These are phyloP conservation scores for Aspergillus fumigatiaffinis DNA, from an alignment of 2,329 filamentous ascomycete species.

Conservation along the genomic window DNA sequence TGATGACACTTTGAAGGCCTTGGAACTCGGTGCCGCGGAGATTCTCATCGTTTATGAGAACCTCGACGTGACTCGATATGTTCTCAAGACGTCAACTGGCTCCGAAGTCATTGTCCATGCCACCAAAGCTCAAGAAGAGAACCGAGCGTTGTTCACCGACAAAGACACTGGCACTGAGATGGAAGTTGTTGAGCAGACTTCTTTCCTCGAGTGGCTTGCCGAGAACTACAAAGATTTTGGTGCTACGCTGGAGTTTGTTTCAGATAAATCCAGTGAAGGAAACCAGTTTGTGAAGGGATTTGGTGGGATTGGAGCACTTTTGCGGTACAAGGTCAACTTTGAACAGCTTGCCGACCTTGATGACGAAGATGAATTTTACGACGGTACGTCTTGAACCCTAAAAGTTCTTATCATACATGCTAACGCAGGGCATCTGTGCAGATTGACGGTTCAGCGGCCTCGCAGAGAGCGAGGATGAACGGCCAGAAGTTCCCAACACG, in stretches of 20 bases:
- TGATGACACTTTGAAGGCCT: conserved; percentile 92
- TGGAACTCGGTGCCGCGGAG: conserved; percentile 93
- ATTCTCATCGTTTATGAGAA: conserved; percentile 96
- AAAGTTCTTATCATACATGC: not conserved
- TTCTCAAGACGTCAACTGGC: conserved; percentile 74
- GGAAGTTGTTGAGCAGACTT: conserved; percentile 81
- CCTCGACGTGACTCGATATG: conserved; percentile 88
- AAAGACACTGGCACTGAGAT: conserved; percentile 95
- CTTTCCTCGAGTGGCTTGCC: conserved; percentile 99
- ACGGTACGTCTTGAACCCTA: conserved; percentile 45
- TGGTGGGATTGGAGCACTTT: conserved; percentile 93
- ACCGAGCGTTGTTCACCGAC: conserved; percentile 86
- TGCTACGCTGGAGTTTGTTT: conserved; percentile 92
- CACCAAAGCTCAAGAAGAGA: conserved; percentile 76
- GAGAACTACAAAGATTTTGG: conserved; percentile 99
- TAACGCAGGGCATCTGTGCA: conserved; percentile 27
- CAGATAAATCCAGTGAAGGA: conserved; percentile 93
- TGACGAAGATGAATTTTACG: conserved; percentile 92
- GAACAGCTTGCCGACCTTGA: conserved; percentile 92
- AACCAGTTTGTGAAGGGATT: conserved; percentile 99
- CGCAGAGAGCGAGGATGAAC: conserved; percentile 80
- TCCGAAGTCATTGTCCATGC: conserved; percentile 75
- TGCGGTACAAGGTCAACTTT: conserved; percentile 99
- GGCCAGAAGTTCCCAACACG: conserved; percentile 55
- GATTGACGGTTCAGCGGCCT: conserved; percentile 90